These are phyloP conservation scores for Knoxdaviesia capensis DNA, from an alignment of 2,329 filamentous ascomycete species.

Conservation along the genomic window DNA sequence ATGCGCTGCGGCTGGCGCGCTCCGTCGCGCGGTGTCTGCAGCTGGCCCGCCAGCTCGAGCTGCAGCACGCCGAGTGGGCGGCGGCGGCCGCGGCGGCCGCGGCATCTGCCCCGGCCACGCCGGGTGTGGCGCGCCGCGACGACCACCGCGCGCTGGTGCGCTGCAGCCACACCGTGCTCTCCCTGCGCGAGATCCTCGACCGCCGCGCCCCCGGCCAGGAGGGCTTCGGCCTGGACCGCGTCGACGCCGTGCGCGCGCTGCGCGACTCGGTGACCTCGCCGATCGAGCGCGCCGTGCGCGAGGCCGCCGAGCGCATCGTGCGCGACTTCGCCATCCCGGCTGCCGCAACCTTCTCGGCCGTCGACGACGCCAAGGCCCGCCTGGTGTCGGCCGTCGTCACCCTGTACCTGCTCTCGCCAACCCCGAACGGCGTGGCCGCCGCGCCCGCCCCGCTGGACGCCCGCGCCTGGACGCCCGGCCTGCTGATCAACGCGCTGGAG, in stretches of 20 bases:
- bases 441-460: no score
- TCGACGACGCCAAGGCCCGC: slow-evolving; percentile 55
- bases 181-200: slow-evolving; percentile 51
- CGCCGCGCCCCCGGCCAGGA: slow-evolving; percentile 51
- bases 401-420: slow-evolving; percentile 65
- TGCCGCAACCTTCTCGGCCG: slow-evolving; percentile 37
- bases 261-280: slow-evolving; percentile 49
- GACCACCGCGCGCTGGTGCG: slow-evolving; percentile 66
- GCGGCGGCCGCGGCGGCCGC: slow-evolving; percentile 13
- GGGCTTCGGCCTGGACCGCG: slow-evolving; percentile 51
- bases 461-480: slow-evolving; percentile 33
- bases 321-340: slow-evolving; percentile 58
- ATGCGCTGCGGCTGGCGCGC: slow-evolving; percentile 57
- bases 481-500: slow-evolving; percentile 61
- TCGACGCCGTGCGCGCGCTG: slow-evolving; percentile 53
- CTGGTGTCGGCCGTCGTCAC: slow-evolving; percentile 55
- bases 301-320: slow-evolving; percentile 57
- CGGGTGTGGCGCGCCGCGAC: no score
- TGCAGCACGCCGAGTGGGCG: slow-evolving; percentile 56
- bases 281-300: slow-evolving; percentile 52
- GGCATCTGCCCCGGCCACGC: no score
- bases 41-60: slow-evolving; percentile 68
- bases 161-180: slow-evolving; percentile 61
- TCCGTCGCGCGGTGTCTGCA: slow-evolving; percentile 61
- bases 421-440: no score